Percentiles rank a stretch among this genome's conserved stretches.
Evolutionary conservation across 768 basidiomycete species (phyloP).

Genomic region (Asterophora parasitica): DNA sequence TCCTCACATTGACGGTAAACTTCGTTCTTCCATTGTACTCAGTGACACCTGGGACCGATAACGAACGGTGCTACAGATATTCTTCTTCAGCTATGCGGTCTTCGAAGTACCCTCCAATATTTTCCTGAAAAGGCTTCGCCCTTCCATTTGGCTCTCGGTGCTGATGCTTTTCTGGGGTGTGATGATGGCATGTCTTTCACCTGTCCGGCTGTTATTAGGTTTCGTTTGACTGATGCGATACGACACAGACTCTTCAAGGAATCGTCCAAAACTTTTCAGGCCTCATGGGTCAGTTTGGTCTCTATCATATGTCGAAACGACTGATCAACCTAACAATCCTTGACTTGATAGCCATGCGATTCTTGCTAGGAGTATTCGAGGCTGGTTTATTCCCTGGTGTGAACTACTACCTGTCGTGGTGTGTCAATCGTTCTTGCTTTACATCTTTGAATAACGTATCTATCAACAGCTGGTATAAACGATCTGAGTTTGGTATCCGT

Average conservation of each 20-base stretch:
- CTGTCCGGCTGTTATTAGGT: not conserved
- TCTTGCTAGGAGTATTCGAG: slow-evolving; percentile 72
- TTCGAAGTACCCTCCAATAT: slow-evolving; percentile 79
- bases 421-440: slow-evolving; percentile 13
- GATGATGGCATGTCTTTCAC: slow-evolving; percentile 52
- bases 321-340: not conserved
- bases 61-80: slow-evolving; percentile 21
- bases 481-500: slow-evolving; percentile 69
- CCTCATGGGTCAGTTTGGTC: slow-evolving; percentile 46
- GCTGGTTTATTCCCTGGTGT: slow-evolving; percentile 64
- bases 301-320: too few relatives aligned
- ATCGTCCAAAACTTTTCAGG: slow-evolving; percentile 65
- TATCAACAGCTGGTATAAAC: slow-evolving; percentile 47
- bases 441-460: not conserved
- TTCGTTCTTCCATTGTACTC: slow-evolving; percentile 12
- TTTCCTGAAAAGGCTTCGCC: slow-evolving; percentile 67
- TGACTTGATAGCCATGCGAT: slow-evolving; percentile 51
- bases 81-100: slow-evolving; percentile 63
- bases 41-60: not conserved
- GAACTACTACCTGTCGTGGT: slow-evolving; percentile 73
- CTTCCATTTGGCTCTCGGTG: slow-evolving; percentile 71
- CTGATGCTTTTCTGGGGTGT: slow-evolving; percentile 75
- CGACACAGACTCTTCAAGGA: slow-evolving; percentile 63
- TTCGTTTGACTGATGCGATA: slow-evolving; percentile 9
- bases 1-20: slow-evolving; percentile 52